Base-by-base conservation (phyloP, 805 yeast genomes). In the Saccharomycopsis sp. region DNA sequence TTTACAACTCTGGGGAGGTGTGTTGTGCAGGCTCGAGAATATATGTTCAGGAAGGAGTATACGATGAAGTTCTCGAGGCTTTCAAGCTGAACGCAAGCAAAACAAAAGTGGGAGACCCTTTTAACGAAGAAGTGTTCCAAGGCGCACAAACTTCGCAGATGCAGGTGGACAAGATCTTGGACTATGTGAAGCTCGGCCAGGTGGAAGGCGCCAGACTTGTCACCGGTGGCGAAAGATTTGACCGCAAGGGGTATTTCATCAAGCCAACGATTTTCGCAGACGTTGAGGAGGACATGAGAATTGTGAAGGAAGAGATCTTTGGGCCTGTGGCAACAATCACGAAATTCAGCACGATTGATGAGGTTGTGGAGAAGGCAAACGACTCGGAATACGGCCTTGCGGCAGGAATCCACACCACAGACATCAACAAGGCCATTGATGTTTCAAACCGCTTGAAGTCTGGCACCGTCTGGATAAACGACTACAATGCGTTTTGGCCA, bases 21-120 rank as follows among this genome's bases (percentile, higher is more conserved):
- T 88, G 97, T 67, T 81, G 87, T 57, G 96, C 96, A 27, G 94
- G 95, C 50, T 86, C 96, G 42, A 77, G 97, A 64, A 67, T 87
- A 50, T 83, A 85, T 59, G 81, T 88, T 45, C 95, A 88, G 63
- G 94, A 82, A 50, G 73, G 75, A 25, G 68, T 86, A 52, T 84
- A 88, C 63, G 95, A 88, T 48, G 69, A 78, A 61, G 75, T 86
- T 48, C 59, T 86, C 42, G 70, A 65, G 30, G 77, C 69, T 50
- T 75, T 83, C 58, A 67, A 67, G 52, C 56, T 58, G 30, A 71
- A 71, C 43, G 71, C 78, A 34, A 70, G 71, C 43, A 60, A 61
- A 34, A 56, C 77, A 42, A 76, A 76, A 59, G 77, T 81, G 43
- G 97, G 97, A 55, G 72, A 76, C 60, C 95, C 95, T 57, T 87